A percentile compares a stretch with the other conserved stretches of the same genome.
Conservation (phyloP, 768 basidiomycete genomes). For the Naematelia aurantialba region DNA sequence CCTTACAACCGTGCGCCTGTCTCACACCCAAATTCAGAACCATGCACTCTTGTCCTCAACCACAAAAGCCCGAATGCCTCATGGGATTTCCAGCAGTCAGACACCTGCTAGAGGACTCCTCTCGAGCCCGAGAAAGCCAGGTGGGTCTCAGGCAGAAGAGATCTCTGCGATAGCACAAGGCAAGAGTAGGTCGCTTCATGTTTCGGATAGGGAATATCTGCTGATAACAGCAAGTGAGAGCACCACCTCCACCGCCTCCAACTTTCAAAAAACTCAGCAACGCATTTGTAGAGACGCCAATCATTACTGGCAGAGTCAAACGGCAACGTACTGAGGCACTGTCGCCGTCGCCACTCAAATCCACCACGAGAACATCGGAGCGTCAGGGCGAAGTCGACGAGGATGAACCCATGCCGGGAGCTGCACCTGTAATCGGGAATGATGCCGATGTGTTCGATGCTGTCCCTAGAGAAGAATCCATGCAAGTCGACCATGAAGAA, state of each 20-base stretch:
- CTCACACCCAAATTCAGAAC: slow-evolving; percentile 6
- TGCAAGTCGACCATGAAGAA: neutral
- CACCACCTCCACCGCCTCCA: slow-evolving; percentile 15
- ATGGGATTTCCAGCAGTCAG: neutral
- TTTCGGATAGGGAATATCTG: neutral
- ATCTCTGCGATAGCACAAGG: slow-evolving; percentile 18
- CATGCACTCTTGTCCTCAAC: slow-evolving; percentile 11
- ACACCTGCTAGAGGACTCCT: neutral
- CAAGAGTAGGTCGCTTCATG: slow-evolving; percentile 18
- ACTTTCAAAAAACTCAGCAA: slow-evolving; percentile 29
- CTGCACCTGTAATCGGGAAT: neutral
- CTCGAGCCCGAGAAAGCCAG: neutral
- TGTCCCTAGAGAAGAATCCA: neutral
- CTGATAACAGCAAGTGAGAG: slow-evolving; percentile 7
- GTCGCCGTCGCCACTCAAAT: slow-evolving; percentile 9
- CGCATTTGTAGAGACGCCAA: slow-evolving; percentile 28
- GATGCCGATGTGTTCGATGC: neutral
- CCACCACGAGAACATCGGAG: neutral
- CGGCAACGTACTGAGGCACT: slow-evolving; percentile 23
- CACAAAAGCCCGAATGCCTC: neutral
- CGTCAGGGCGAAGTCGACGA: neutral
- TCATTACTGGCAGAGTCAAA: slow-evolving; percentile 17
- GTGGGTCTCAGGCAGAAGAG: neutral
- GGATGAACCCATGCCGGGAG: neutral
- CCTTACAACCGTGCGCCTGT: neutral